Conservation (phyloP, 306 rosid genomes). For the Vachellia pachyceras region DNA sequence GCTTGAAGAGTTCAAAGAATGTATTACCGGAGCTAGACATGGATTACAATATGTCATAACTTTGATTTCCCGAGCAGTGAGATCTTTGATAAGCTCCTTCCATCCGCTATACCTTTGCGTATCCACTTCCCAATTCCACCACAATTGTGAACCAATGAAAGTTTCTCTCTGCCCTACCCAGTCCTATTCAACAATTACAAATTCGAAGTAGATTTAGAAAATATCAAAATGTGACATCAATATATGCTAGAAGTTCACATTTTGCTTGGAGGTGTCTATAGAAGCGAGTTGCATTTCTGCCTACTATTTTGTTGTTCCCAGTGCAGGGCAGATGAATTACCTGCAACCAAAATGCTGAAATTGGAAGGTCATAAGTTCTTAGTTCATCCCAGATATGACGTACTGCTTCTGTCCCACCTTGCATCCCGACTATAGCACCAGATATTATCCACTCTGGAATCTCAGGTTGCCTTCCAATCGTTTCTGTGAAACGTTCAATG, state of each 20-base stretch:
- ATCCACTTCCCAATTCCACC: conserved; percentile 99
- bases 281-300: conserved; percentile 17
- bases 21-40: conserved; percentile 84
- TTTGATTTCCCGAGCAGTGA: conserved; percentile 62
- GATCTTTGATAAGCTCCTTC: conserved; percentile 76
- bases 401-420: conserved; percentile 84
- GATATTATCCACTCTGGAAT: conserved; percentile 96
- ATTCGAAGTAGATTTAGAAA: not conserved
- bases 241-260: conserved; percentile 30
- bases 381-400: conserved; percentile 71
- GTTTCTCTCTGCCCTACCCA: conserved; percentile 99
- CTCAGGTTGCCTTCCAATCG: conserved; percentile 90
- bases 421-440: conserved; percentile 96
- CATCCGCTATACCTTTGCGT: conserved; percentile 72
- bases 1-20: conserved; percentile 19
- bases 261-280: conserved; percentile 24
- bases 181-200: conserved; percentile 55
- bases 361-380: conserved; percentile 62
- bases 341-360: conserved; percentile 98
- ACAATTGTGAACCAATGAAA: conserved; percentile 83
- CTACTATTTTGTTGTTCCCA: not conserved
- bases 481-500: conserved; percentile 73
- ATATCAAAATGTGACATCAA: not conserved
- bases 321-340: conserved; percentile 47
- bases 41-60: conserved; percentile 99